These are phyloP conservation scores for Phyllosticta paracitricarpa DNA, from an alignment of 2,329 filamentous ascomycete species.

Conservation along the genomic window DNA sequence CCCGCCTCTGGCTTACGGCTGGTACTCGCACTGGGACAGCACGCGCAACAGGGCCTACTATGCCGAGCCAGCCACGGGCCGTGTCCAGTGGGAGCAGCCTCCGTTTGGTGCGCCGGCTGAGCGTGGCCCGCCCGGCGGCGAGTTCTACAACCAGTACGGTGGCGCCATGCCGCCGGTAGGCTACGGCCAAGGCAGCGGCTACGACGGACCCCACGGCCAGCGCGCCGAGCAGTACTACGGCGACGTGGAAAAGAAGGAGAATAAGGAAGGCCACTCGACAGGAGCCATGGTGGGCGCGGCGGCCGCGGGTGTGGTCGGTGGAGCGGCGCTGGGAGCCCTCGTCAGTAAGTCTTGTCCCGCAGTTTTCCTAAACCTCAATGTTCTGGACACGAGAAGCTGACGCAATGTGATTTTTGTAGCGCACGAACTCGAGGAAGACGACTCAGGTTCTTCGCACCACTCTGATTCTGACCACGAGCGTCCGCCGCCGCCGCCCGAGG, in stretches of 20 bases:
- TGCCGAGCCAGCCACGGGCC: slow-evolving; percentile 50
- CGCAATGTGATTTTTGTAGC: not conserved
- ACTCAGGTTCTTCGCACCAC: not conserved
- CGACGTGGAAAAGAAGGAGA: slow-evolving; percentile 21
- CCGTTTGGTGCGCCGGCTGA: slow-evolving; percentile 22
- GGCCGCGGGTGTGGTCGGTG: slow-evolving; percentile 50
- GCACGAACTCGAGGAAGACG: slow-evolving; percentile 4
- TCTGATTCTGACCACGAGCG: slow-evolving; percentile 4
- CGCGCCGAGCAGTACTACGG: slow-evolving; percentile 12
- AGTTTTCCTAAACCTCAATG: not conserved
- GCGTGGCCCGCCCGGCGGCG: slow-evolving; percentile 8
- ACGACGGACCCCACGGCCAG: slow-evolving; percentile 11
- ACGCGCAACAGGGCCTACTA: slow-evolving; percentile 55
- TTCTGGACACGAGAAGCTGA: not conserved
- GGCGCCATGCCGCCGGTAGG: slow-evolving; percentile 6
- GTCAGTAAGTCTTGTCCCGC: slow-evolving; percentile 36
- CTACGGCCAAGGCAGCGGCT: slow-evolving; percentile 9
- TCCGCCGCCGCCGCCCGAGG: not conserved
- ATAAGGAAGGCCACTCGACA: slow-evolving; percentile 34
- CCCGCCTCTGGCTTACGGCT: slow-evolving; percentile 46
- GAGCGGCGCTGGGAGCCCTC: slow-evolving; percentile 47
- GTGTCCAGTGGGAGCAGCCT: slow-evolving; percentile 55
- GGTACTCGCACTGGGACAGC: slow-evolving; percentile 54
- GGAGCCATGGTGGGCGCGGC: slow-evolving; percentile 46
- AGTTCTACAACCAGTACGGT: slow-evolving; percentile 11